phyloP scores from a whole-genome alignment of 2,329 filamentous ascomycete species.

The Scedosporium dehoogii region DNA sequence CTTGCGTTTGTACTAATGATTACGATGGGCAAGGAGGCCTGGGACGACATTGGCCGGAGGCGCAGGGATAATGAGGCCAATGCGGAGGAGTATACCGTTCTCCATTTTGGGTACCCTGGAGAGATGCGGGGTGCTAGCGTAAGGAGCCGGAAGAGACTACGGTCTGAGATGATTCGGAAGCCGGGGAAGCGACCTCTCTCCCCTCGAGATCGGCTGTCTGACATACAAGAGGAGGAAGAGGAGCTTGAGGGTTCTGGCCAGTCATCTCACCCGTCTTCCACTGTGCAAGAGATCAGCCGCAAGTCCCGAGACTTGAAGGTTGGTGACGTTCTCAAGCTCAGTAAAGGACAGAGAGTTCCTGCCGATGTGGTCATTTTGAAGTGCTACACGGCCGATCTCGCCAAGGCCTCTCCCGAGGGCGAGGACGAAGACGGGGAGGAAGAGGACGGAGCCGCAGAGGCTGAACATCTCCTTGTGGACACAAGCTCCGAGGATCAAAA shows the following conservation, averaged over 20 bases:
- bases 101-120: conserved; percentile 57
- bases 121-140: conserved; percentile 23
- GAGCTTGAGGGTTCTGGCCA: conserved; percentile 32
- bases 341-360: conserved; percentile 85
- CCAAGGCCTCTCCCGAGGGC: conserved; percentile 18
- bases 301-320: conserved; percentile 85
- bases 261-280: conserved; percentile 31
- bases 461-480: conserved; percentile 2
- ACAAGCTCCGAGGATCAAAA: background rate
- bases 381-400: conserved; percentile 54
- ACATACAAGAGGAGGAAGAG: conserved; percentile 62
- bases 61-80: conserved; percentile 89
- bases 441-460: conserved; percentile 11
- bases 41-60: conserved; percentile 81
- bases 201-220: conserved; percentile 35
- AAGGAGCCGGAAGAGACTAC: conserved; percentile 27
- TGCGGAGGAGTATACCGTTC: conserved; percentile 73
- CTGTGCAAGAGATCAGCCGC: conserved; percentile 59
- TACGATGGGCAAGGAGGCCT: conserved; percentile 90
- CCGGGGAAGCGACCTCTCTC: conserved; percentile 6
- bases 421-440: conserved; percentile 26
- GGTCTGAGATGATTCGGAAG: conserved; percentile 3
- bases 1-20: conserved; percentile 85
- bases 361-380: conserved; percentile 92
- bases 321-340: conserved; percentile 87